Percentiles rank a stretch among this genome's conserved stretches.
phyloP scores from a whole-genome alignment of 805 yeast genomes.

The Hyphopichia homilentoma region DNA sequence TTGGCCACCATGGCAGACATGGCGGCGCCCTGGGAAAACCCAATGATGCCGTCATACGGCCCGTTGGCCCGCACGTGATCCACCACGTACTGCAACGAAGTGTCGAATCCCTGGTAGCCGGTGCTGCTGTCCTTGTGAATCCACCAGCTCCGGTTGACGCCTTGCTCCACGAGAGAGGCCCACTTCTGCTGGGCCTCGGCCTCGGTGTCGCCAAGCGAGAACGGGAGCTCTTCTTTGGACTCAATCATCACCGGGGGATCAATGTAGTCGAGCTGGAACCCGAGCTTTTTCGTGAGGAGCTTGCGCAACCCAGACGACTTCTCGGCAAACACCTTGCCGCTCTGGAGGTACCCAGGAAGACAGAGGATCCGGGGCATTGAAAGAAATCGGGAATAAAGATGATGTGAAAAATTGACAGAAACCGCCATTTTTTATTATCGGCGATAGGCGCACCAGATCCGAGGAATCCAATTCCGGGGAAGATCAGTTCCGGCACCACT shows the following conservation, averaged over 20 bases:
- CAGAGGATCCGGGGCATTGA: too few species aligned
- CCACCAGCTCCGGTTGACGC: slow-evolving; percentile 38
- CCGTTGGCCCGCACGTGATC: slow-evolving; percentile 31
- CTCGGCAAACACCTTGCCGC: slow-evolving; percentile 28
- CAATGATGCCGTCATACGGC: slow-evolving; percentile 40
- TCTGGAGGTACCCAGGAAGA: slow-evolving; percentile 39
- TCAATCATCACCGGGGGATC: slow-evolving; percentile 28
- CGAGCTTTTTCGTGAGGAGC: slow-evolving; percentile 21
- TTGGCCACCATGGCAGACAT: slow-evolving; percentile 30
- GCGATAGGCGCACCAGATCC: too few species aligned
- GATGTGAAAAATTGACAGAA: too few species aligned
- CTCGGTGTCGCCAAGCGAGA: slow-evolving; percentile 19
- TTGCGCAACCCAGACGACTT: slow-evolving; percentile 30
- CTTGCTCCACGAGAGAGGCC: slow-evolving; percentile 23
- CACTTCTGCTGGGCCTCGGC: slow-evolving; percentile 28
- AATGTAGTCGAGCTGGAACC: slow-evolving; percentile 27
- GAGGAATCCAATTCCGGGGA: too few species aligned
- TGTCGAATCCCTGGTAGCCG: slow-evolving; percentile 27
- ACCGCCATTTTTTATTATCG: too few species aligned
- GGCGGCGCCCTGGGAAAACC: slow-evolving; percentile 43
- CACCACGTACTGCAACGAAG: slow-evolving; percentile 21
- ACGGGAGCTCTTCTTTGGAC: slow-evolving; percentile 24
- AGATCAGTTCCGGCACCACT: too few species aligned
- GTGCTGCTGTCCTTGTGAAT: slow-evolving; percentile 12
- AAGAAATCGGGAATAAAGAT: too few species aligned